Percentiles rank a stretch among this genome's conserved stretches.
phyloP scores from a whole-genome alignment of 257 asterid species.

The Ballota nigra region DNA sequence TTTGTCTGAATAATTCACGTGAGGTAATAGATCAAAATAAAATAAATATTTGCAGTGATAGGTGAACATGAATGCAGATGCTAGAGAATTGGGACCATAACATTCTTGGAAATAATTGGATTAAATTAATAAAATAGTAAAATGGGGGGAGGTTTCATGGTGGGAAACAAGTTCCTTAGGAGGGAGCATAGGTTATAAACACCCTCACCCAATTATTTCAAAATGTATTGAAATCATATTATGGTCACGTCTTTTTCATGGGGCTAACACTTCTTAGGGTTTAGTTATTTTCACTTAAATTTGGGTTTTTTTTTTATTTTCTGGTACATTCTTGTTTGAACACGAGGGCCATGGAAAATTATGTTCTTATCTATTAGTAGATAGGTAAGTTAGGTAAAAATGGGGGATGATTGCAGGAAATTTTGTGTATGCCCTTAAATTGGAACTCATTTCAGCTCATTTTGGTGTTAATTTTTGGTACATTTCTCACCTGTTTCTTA shows the following conservation, averaged over 20 bases:
- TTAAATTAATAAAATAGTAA: not conserved
- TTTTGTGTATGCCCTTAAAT: not conserved
- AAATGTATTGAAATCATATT: slow-evolving; percentile 4
- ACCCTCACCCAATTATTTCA: slow-evolving; percentile 12
- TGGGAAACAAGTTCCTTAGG: slow-evolving; percentile 35
- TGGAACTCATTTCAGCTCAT: not conserved
- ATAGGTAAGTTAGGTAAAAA: not conserved
- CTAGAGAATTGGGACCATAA: slow-evolving; percentile 26
- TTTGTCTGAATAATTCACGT: slow-evolving; percentile 26
- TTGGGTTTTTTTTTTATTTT: not conserved
- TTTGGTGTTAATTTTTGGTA: not conserved
- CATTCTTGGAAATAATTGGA: not conserved
- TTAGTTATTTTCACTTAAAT: slow-evolving; percentile 26
- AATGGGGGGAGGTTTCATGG: slow-evolving; percentile 15
- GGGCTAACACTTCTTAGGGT: slow-evolving; percentile 18
- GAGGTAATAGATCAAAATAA: slow-evolving; percentile 5
- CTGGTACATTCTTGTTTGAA: slow-evolving; percentile 16
- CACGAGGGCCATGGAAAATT: slow-evolving; percentile 2
- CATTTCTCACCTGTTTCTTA: no score
- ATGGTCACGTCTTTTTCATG: slow-evolving; percentile 38
- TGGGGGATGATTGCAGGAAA: not conserved
- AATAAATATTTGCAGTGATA: slow-evolving; percentile 10
- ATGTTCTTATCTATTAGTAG: slow-evolving; percentile 19
- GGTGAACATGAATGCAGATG: slow-evolving; percentile 20
- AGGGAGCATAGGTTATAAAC: slow-evolving; percentile 29